Conservation (phyloP, 305 asterid genomes). For the Plantago coronopus region DNA sequence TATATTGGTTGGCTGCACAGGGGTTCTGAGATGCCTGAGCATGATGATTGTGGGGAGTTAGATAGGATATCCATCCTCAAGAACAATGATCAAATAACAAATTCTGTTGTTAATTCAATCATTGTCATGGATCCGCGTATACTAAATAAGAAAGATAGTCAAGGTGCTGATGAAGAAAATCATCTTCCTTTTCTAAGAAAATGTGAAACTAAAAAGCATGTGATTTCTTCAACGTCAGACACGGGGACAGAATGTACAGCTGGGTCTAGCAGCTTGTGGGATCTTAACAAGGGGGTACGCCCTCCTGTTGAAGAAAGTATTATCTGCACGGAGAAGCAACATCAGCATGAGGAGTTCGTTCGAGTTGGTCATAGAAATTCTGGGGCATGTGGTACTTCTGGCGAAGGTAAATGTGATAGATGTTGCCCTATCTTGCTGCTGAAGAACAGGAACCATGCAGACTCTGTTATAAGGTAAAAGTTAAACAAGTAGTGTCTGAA, state of each 20-base stretch:
- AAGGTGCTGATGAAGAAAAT: slow-evolving; percentile 30
- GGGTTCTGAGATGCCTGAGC: slow-evolving; percentile 32
- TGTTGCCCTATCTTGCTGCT: slow-evolving; percentile 67
- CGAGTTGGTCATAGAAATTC: slow-evolving; percentile 37
- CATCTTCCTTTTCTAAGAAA: slow-evolving; percentile 26
- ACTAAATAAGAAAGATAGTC: slow-evolving; percentile 26
- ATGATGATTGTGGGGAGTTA: slow-evolving; percentile 24
- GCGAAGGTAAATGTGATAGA: slow-evolving; percentile 32
- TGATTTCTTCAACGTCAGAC: slow-evolving; percentile 25
- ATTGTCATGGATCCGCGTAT: slow-evolving; percentile 69
- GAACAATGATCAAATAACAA: slow-evolving; percentile 34
- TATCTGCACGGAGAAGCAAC: slow-evolving; percentile 58
- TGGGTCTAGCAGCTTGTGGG: slow-evolving; percentile 56
- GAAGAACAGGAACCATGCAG: slow-evolving; percentile 39
- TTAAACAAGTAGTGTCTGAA: neutral
- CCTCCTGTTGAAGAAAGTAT: slow-evolving; percentile 71
- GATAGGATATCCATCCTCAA: slow-evolving; percentile 29
- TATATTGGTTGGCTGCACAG: slow-evolving; percentile 34
- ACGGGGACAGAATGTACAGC: slow-evolving; percentile 31
- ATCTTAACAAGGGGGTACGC: slow-evolving; percentile 40
- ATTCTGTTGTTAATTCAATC: slow-evolving; percentile 52
- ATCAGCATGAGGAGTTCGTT: slow-evolving; percentile 41
- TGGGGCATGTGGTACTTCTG: slow-evolving; percentile 33
- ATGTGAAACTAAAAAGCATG: slow-evolving; percentile 26
- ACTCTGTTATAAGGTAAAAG: slow-evolving; percentile 49